These are phyloP conservation scores for Tieghemiomyces parasiticus DNA, from an alignment of 192 early-diverging fungal genomes.

Conservation along the genomic window DNA sequence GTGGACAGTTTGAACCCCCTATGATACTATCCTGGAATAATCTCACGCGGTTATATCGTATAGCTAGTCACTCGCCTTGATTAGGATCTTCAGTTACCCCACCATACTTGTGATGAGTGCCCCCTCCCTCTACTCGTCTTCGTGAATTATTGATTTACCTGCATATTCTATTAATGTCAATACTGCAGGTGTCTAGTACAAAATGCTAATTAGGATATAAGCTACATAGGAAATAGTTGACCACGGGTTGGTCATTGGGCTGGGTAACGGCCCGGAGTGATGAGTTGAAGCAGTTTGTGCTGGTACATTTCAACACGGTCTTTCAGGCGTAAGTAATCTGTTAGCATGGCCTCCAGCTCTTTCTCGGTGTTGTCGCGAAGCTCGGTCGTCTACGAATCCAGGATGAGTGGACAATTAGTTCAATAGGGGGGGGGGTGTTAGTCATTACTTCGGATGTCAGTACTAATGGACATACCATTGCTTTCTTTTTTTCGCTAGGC, in stretches of 20 bases:
- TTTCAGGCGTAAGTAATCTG: conserved; percentile 3
- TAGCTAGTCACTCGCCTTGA: too few species aligned
- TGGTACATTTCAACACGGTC: conserved; percentile 8
- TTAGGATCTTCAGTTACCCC: too few species aligned
- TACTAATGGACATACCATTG: neutral
- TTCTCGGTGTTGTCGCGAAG: neutral
- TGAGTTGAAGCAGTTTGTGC: conserved; percentile 2
- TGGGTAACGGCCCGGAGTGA: neutral
- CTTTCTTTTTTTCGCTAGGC: neutral
- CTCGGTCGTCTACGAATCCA: conserved; percentile 2
- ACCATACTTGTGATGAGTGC: too few species aligned
- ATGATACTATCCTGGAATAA: too few species aligned
- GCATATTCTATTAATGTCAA: too few species aligned
- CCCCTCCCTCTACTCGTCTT: too few species aligned
- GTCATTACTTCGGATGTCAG: neutral
- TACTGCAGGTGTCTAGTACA: too few species aligned
- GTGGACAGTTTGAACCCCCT: too few species aligned
- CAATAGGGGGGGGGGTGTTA: neutral
- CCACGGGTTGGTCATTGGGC: neutral
- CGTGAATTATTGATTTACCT: too few species aligned
- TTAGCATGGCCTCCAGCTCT: conserved; percentile 1
- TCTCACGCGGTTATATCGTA: too few species aligned
- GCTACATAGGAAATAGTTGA: too few species aligned
- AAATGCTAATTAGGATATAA: too few species aligned
- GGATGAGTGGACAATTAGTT: neutral